Conservation (phyloP, 1,284 basidiomycete genomes). For the Boletus mariae region DNA sequence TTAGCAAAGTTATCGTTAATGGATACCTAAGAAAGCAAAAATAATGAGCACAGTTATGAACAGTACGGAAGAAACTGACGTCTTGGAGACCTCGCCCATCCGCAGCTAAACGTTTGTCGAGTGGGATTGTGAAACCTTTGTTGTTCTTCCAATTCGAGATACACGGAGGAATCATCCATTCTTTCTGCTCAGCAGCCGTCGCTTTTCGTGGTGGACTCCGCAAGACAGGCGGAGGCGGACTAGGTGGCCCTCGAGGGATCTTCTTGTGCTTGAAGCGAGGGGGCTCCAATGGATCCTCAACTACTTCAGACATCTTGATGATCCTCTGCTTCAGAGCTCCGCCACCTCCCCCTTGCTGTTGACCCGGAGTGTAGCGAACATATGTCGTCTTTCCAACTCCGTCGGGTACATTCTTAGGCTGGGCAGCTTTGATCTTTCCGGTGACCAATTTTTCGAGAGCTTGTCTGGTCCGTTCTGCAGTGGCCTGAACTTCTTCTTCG, state of each 20-base stretch:
- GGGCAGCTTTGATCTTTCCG: constrained; percentile 95
- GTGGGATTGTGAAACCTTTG: constrained; percentile 98
- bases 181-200: constrained; percentile 96
- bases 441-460: constrained; percentile 93
- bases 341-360: constrained; percentile 66
- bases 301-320: constrained; percentile 97
- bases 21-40: constrained; percentile 58
- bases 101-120: constrained; percentile 97
- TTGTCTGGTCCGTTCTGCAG: constrained; percentile 84
- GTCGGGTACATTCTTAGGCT: constrained; percentile 85
- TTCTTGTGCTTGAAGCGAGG: constrained; percentile 98
- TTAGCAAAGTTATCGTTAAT: constrained; percentile 99
- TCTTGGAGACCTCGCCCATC: constrained; percentile 97
- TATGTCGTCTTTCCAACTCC: constrained; percentile 78
- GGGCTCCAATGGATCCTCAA: constrained; percentile 96
- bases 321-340: constrained; percentile 86
- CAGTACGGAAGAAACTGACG: constrained; percentile 49
- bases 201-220: constrained; percentile 95
- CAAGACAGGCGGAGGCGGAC: constrained; percentile 95
- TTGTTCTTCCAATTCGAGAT: constrained; percentile 99
- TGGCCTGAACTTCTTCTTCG: constrained; percentile 84
- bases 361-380: constrained; percentile 94
- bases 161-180: constrained; percentile 99
- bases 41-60: constrained; percentile 5
- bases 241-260: constrained; percentile 92